Evolutionary conservation across 129 eudicot genomes (phyloP).

Genomic region (Calendula officinalis): DNA sequence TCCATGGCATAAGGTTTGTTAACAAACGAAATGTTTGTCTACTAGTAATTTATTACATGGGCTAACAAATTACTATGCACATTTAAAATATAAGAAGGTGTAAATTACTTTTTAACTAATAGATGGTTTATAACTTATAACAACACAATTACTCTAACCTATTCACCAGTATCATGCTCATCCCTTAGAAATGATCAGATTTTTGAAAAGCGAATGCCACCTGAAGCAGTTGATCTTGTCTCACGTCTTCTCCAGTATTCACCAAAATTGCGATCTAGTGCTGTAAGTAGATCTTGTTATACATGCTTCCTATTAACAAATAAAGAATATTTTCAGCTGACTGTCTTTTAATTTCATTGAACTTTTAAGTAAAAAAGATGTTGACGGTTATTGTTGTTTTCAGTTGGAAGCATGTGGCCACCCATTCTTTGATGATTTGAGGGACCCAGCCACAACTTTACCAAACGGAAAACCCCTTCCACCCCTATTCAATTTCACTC

Average conservation of each 20-base stretch:
- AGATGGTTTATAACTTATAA: too few relatives aligned
- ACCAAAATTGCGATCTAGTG: slow-evolving; percentile 73
- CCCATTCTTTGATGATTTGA: slow-evolving; percentile 80
- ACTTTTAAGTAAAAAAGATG: background rate
- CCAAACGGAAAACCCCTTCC: slow-evolving; percentile 84
- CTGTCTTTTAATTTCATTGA: background rate
- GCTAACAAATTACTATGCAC: too few relatives aligned
- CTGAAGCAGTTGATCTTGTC: slow-evolving; percentile 90
- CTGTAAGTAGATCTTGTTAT: slow-evolving; percentile 52
- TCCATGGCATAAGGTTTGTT: slow-evolving; percentile 97
- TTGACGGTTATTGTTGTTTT: slow-evolving; percentile 14
- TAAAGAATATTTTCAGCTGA: background rate
- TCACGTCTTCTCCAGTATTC: slow-evolving; percentile 94
- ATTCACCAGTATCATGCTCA: too few relatives aligned
- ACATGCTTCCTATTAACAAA: background rate
- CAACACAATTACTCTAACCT: too few relatives aligned
- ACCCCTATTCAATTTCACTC: slow-evolving; percentile 73
- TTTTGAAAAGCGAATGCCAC: slow-evolving; percentile 87
- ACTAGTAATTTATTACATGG: slow-evolving; percentile 2
- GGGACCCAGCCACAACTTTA: slow-evolving; percentile 67
- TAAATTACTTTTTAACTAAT: too few relatives aligned
- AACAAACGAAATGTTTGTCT: background rate
- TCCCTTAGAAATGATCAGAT: too few relatives aligned
- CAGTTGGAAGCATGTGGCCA: slow-evolving; percentile 99
- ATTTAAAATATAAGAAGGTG: too few relatives aligned